Base-by-base conservation (phyloP, 2,329 filamentous ascomycete species). In the Cercospora zeae-maydis region DNA sequence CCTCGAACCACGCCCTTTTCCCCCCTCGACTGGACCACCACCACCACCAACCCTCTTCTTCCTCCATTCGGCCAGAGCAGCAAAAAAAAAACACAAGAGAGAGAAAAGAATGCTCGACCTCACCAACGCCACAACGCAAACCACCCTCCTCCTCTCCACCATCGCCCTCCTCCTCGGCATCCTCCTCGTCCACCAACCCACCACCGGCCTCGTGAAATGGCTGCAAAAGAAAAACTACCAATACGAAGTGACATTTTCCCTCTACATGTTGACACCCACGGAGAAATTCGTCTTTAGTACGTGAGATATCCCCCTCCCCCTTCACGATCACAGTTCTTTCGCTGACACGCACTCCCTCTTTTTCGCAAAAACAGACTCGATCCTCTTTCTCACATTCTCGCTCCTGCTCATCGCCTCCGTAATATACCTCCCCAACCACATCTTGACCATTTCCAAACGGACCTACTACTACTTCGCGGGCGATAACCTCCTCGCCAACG, bases 221-320 rank as follows among this genome's bases (percentile, higher is more conserved):
- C 83, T 98, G 70, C 88, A 92, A 78, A 86, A 93, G 78, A 99
- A 99, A 84, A 88, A 93, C 76, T 97, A 98, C 82, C 95, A 98
- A 82, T 92, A 98, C 76, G 95, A 99, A 81, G 93, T 98, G 76
- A 97, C 93, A 11, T 95, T 96, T 78, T 89, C 90, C 65, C 85
- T 98, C 27, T 98, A 99, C 83, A 98, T 99, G 90, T 89, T 97
- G 72, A 97, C 93, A 37, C 90, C 92, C 1, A 92, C 90, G 58
- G 95, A 99, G 82, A 96, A 96, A 78, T 93, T 96, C 79, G 88
- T 96, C 72, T 96, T 98, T 80, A 98, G 95, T 98, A 84, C 62
- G 92, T 79, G n/a, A n/a, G n/a, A n/a, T n/a, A n/a, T n/a, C n/a
- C 24, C 24, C 24, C 24, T 27, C 24, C 24, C 24, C 24, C 3